These are phyloP conservation scores for Staphylotrichum tortipilum DNA, from an alignment of 495 filamentous ascomycete genomes.

Conservation along the genomic window DNA sequence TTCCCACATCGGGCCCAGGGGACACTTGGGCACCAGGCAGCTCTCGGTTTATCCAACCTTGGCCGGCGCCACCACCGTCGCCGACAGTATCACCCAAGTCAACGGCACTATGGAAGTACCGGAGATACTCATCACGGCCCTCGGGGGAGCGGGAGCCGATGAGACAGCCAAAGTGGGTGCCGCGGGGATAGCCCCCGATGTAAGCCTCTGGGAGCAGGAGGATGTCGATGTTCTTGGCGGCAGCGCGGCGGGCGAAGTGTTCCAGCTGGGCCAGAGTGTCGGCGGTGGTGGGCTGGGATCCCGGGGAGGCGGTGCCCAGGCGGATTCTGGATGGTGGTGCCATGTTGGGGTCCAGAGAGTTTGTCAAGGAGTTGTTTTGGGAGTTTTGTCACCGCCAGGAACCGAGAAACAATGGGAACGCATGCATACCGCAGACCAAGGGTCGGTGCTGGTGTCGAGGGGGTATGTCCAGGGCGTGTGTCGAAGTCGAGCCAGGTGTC, in stretches of 20 bases:
- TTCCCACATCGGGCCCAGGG: conserved; percentile 53
- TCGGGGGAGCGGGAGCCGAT: conserved; percentile 58
- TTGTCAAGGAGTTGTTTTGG: too few relatives aligned
- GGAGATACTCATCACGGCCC: conserved; percentile 76
- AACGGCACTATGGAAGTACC: conserved; percentile 68
- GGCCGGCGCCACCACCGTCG: conserved; percentile 52
- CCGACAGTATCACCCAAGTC: conserved; percentile 81
- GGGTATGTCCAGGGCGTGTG: too few relatives aligned
- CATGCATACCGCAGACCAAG: too few relatives aligned
- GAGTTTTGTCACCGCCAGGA: too few relatives aligned
- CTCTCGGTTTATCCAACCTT: conserved; percentile 59
- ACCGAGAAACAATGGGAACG: too few relatives aligned
- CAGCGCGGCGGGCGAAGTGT: conserved; percentile 44
- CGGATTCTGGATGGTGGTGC: conserved; percentile 39
- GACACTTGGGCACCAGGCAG: conserved; percentile 43
- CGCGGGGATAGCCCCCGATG: conserved; percentile 85
- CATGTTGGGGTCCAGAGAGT: too few relatives aligned
- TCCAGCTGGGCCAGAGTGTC: conserved; percentile 60
- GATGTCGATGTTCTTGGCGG: conserved; percentile 53
- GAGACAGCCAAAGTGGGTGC: conserved; percentile 64
- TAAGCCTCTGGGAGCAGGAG: conserved; percentile 91
- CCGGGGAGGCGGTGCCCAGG: conserved; percentile 70
- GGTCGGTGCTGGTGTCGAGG: too few relatives aligned
- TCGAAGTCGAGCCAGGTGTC: too few relatives aligned
- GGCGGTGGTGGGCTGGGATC: conserved; percentile 53